Evolutionary conservation across 1,139 yeast species (phyloP).

Genomic region (Arxiozyma slooffiae): DNA sequence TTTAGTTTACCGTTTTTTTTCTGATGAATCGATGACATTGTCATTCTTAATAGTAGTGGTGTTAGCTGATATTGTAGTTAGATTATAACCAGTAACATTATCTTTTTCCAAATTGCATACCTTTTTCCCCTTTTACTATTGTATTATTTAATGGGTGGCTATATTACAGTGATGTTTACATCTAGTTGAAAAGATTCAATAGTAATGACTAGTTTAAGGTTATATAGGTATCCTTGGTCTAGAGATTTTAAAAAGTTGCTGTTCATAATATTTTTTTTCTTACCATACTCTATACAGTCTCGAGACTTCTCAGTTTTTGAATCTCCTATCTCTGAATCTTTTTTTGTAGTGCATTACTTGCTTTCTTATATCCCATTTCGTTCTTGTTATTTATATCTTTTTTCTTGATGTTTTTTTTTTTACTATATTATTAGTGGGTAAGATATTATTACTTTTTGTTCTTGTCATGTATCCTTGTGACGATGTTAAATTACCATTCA

Average conservation of each 20-base stretch:
- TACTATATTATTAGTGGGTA: neutral
- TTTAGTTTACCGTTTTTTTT: neutral
- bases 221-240: conserved; percentile 14
- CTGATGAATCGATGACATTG: neutral
- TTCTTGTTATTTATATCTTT: neutral
- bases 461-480: conserved; percentile 7
- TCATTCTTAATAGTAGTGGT: neutral
- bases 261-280: neutral
- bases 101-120: too few relatives aligned
- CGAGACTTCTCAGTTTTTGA: neutral
- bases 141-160: neutral
- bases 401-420: neutral
- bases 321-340: neutral
- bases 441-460: conserved; percentile 5
- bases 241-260: neutral
- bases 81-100: neutral
- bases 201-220: conserved; percentile 13
- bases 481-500: conserved; percentile 6
- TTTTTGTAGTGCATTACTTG: too few relatives aligned
- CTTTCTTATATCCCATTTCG: neutral
- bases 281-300: conserved; percentile 1
- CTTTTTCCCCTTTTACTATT: neutral
- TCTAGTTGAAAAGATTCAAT: conserved; percentile 10
- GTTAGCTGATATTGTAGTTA: neutral
- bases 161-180: neutral